phyloP scores from a whole-genome alignment of 148 eudicot genomes.

The Hydrangea macrophylla region DNA sequence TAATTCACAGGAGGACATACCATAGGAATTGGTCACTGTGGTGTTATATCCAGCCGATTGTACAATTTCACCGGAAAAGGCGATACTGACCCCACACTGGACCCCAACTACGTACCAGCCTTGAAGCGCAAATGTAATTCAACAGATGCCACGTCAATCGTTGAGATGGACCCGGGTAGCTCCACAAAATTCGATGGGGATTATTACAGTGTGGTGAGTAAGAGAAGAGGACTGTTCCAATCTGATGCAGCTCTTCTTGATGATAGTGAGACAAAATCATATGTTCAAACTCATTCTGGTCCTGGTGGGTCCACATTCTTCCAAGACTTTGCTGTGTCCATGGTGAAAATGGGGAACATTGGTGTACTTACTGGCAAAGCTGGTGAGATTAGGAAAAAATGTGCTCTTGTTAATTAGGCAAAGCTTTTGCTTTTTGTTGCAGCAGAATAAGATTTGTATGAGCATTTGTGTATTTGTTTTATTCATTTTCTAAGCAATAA shows the following conservation, averaged over 20 bases:
- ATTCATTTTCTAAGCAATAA: background rate
- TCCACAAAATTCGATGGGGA: conserved; percentile 34
- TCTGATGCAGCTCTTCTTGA: conserved; percentile 59
- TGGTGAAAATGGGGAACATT: conserved; percentile 42
- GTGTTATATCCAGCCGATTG: conserved; percentile 28
- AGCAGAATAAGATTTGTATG: too few species aligned
- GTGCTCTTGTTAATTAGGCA: conserved; percentile 25
- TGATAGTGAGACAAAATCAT: conserved; percentile 28
- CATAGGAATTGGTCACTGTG: conserved; percentile 56
- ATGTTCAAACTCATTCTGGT: conserved; percentile 27
- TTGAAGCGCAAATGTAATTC: conserved; percentile 37
- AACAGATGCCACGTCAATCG: conserved; percentile 20
- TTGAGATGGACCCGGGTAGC: conserved; percentile 47
- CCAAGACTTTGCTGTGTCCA: conserved; percentile 33
- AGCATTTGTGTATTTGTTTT: too few species aligned
- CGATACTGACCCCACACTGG: conserved; percentile 50
- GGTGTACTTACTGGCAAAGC: conserved; percentile 33
- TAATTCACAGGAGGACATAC: conserved; percentile 55
- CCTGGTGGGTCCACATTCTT: conserved; percentile 29
- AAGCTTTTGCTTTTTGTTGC: background rate
- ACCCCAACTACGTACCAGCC: conserved; percentile 26
- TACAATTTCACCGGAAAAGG: conserved; percentile 69
- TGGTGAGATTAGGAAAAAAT: conserved; percentile 37
- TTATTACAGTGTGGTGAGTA: conserved; percentile 45
- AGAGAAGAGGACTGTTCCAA: conserved; percentile 45